A percentile compares a stretch with the other conserved stretches of the same genome.
phyloP scores from a whole-genome alignment of 129 eudicot species.

The Centrapalus pauciflorus region DNA sequence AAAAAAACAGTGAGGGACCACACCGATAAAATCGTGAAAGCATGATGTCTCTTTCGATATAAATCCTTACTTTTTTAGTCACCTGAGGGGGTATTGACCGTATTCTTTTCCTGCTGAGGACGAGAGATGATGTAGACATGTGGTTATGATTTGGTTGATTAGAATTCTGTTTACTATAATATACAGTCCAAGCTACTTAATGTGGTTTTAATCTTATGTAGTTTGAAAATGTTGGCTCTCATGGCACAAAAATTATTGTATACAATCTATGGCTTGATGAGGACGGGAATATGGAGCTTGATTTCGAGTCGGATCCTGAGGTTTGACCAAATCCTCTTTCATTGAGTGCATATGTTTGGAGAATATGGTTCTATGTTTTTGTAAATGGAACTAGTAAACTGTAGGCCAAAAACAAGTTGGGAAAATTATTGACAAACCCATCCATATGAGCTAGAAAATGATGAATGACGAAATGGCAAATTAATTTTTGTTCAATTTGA shows the following conservation, averaged over 20 bases:
- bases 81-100: background rate
- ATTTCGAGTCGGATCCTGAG: conserved; percentile 80
- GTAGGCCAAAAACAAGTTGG: background rate
- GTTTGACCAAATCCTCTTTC: conserved; percentile 27
- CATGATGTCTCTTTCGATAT: too few species aligned
- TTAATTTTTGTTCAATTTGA: background rate
- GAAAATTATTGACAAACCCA: background rate
- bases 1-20: too few species aligned
- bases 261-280: conserved; percentile 85
- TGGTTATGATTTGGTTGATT: background rate
- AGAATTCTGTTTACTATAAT: background rate
- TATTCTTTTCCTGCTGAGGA: conserved; percentile 1
- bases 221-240: conserved; percentile 71
- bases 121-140: background rate
- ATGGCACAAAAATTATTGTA: conserved; percentile 76
- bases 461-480: background rate
- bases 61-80: too few species aligned
- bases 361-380: background rate
- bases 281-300: conserved; percentile 66
- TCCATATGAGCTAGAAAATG: background rate
- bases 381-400: background rate
- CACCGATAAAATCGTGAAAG: too few species aligned
- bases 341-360: background rate
- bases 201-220: conserved; percentile 24
- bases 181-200: background rate